A percentile compares a stretch with the other conserved stretches of the same genome.
Conservation (phyloP, 768 basidiomycete species). For the Trametes cingulata region DNA sequence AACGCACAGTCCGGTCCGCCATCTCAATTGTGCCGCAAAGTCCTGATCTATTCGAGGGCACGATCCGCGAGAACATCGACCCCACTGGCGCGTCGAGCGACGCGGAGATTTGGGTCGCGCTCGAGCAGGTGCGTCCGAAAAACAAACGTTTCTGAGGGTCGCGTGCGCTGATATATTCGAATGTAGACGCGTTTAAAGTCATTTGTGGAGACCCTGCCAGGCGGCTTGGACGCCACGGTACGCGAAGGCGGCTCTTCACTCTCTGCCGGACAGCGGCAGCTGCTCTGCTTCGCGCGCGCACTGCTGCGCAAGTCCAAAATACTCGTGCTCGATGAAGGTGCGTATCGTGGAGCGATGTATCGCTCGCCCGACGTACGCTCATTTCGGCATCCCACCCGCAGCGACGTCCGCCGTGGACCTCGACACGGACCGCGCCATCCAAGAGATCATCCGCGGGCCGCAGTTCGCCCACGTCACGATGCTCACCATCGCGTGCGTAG, state of each 20-base stretch:
- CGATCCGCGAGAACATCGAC: constrained; percentile 86
- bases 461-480: constrained; percentile 80
- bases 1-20: constrained; percentile 60
- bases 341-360: constrained; percentile 2
- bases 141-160: background rate
- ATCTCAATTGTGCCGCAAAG: constrained; percentile 88
- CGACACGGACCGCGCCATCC: constrained; percentile 86
- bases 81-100: constrained; percentile 77
- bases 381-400: constrained; percentile 30
- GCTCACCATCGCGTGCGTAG: constrained; percentile 78
- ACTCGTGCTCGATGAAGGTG: constrained; percentile 91
- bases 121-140: constrained; percentile 56
- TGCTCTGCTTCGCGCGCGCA: constrained; percentile 88
- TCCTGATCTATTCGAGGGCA: constrained; percentile 48
- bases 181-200: constrained; percentile 63
- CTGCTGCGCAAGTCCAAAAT: constrained; percentile 84
- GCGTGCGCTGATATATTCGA: background rate
- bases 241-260: constrained; percentile 81
- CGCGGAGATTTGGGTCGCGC: constrained; percentile 82
- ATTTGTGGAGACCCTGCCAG: constrained; percentile 65
- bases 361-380: constrained; percentile 4
- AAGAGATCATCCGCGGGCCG: constrained; percentile 81
- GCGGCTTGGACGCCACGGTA: constrained; percentile 70
- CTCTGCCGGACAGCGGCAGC: constrained; percentile 82
- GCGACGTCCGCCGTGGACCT: constrained; percentile 90